Conservation (phyloP, 192 early-diverging fungal species). For the Pilaira anomala region DNA sequence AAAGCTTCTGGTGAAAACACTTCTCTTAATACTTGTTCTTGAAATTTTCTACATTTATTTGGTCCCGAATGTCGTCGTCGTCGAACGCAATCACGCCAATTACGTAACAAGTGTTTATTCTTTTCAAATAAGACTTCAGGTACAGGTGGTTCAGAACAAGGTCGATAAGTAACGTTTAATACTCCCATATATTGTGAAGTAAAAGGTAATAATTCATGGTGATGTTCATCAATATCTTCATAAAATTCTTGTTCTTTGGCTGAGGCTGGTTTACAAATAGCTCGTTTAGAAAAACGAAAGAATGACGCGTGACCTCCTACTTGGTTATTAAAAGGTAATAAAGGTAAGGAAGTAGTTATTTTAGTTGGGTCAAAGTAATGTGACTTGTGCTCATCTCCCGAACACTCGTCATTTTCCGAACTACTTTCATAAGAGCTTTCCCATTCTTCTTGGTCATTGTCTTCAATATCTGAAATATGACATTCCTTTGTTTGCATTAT, state of each 20-base stretch:
- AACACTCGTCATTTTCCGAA: constrained; percentile 3
- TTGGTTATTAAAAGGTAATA: constrained; percentile 77
- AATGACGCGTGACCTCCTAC: constrained; percentile 95
- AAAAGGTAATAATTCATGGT: constrained; percentile 82
- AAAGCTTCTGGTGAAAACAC: constrained; percentile 86
- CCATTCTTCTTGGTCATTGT: constrained; percentile 7
- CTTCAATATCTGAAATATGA: constrained; percentile 16
- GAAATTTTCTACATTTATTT: constrained; percentile 23
- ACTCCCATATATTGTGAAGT: constrained; percentile 93
- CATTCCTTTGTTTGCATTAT: constrained; percentile 2
- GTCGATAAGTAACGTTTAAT: constrained; percentile 86
- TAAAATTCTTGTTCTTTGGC: constrained; percentile 84
- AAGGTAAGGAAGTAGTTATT: constrained; percentile 49
- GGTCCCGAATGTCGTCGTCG: constrained; percentile 15
- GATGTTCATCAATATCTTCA: constrained; percentile 73
- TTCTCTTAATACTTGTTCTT: constrained; percentile 87
- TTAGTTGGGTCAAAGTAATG: constrained; percentile 32
- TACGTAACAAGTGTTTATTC: constrained; percentile 83
- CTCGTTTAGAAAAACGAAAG: constrained; percentile 91
- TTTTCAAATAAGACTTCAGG: constrained; percentile 88
- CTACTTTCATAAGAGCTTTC: not conserved
- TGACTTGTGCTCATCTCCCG: not conserved
- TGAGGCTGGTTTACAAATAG: constrained; percentile 93
- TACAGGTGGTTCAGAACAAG: not conserved
- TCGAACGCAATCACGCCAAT: constrained; percentile 41